phyloP scores from a whole-genome alignment of 2,329 filamentous ascomycete genomes.

The Aureobasidium sp. region DNA sequence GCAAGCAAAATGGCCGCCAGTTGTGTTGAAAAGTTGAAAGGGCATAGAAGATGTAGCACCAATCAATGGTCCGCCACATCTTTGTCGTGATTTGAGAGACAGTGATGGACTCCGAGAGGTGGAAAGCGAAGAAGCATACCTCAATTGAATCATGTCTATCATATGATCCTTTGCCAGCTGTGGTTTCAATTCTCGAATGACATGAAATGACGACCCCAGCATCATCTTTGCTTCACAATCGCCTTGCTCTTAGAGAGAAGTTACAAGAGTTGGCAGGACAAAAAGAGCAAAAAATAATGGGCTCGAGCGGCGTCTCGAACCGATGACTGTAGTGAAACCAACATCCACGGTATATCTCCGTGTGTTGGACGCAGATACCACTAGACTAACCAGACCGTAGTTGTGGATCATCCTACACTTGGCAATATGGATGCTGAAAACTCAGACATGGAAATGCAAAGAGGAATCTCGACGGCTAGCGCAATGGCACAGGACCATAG shows the following conservation, averaged over 20 bases:
- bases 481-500: conserved; percentile 48
- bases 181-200: no score
- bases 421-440: no score
- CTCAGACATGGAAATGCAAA: conserved; percentile 58
- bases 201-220: no score
- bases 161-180: no score
- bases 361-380: conserved; percentile 44
- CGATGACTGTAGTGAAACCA: no score
- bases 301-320: no score
- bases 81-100: conserved; percentile 56
- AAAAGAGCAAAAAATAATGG: conserved; percentile 24
- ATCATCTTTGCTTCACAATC: no score
- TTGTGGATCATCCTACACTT: no score
- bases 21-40: conserved; percentile 57
- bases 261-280: conserved; percentile 28
- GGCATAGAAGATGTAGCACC: conserved; percentile 65
- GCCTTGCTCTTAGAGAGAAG: no score
- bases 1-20: conserved; percentile 58
- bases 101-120: conserved; percentile 49
- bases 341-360: no score
- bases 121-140: conserved; percentile 60
- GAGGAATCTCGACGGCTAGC: conserved; percentile 52
- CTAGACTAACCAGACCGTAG: no score
- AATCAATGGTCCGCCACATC: conserved; percentile 55
- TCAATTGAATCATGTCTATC: no score